These are phyloP conservation scores for Saccharomycopsis lassenensis DNA, from an alignment of 805 yeast species.

Conservation along the genomic window DNA sequence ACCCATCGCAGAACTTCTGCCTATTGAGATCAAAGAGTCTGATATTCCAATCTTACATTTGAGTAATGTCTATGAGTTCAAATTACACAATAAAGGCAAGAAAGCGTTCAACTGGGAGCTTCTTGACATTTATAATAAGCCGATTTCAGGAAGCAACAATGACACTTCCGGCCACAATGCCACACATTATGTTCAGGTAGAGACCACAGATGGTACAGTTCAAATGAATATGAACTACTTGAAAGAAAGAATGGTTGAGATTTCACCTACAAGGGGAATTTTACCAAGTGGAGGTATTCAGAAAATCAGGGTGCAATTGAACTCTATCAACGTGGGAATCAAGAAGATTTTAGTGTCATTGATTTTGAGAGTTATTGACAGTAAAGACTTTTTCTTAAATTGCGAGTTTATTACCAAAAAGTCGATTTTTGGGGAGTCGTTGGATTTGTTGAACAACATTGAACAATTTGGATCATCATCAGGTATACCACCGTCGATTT, in stretches of 20 bases:
- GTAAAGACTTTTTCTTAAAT: slow-evolving; percentile 25
- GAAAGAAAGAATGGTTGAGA: slow-evolving; percentile 10
- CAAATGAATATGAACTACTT: slow-evolving; percentile 16
- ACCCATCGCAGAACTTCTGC: slow-evolving; percentile 29
- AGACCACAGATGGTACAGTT: slow-evolving; percentile 18
- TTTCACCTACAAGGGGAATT: slow-evolving; percentile 22
- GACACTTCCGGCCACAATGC: no score
- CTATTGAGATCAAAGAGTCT: slow-evolving; percentile 24
- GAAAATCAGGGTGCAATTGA: slow-evolving; percentile 18
- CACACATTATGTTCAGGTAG: slow-evolving; percentile 11
- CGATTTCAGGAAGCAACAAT: no score
- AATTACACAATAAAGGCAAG: slow-evolving; percentile 27
- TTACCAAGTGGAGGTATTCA: slow-evolving; percentile 23
- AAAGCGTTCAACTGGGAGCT: slow-evolving; percentile 27
- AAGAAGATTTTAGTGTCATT: slow-evolving; percentile 20
- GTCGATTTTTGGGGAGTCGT: slow-evolving; percentile 25
- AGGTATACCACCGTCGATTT: slow-evolving; percentile 26
- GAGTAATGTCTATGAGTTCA: slow-evolving; percentile 22
- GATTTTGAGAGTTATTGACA: slow-evolving; percentile 22
- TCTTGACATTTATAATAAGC: slow-evolving; percentile 26
- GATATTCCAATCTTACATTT: slow-evolving; percentile 23
- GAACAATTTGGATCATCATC: slow-evolving; percentile 17
- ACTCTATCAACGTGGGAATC: slow-evolving; percentile 23
- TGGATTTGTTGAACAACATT: slow-evolving; percentile 22
- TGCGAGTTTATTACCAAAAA: slow-evolving; percentile 21